phyloP scores from a whole-genome alignment of 2,329 filamentous ascomycete species.

The Fusarium torreyae region DNA sequence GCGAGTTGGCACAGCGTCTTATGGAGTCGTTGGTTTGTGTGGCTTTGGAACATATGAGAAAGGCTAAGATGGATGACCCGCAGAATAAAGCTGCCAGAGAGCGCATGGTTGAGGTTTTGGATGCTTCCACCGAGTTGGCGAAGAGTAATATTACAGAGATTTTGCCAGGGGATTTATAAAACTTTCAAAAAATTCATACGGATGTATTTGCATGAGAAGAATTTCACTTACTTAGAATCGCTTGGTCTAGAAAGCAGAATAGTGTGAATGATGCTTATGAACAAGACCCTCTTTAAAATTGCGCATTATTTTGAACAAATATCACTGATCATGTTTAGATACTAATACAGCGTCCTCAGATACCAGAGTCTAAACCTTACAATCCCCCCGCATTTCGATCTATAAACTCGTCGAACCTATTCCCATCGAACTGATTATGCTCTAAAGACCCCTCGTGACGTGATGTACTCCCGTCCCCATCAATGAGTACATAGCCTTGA shows the following conservation, averaged over 20 bases:
- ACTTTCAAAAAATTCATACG: neutral
- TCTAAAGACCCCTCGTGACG: no score
- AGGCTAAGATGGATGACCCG: constrained; percentile 1
- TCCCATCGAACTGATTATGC: no score
- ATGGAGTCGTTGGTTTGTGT: constrained; percentile 56
- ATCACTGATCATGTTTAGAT: no score
- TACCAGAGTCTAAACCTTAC: no score
- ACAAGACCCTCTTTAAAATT: no score
- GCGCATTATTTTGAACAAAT: no score
- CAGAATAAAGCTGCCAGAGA: neutral
- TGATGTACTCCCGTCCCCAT: no score
- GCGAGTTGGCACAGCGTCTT: constrained; percentile 52
- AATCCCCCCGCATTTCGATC: no score
- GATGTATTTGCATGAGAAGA: no score
- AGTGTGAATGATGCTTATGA: no score
- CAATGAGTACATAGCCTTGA: neutral
- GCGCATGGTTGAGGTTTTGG: constrained; percentile 41
- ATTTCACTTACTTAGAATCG: neutral
- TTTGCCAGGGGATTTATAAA: constrained; percentile 16
- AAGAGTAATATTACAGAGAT: constrained; percentile 48
- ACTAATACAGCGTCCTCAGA: no score
- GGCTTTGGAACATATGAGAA: constrained; percentile 55
- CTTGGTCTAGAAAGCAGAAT: neutral
- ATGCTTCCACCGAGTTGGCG: constrained; percentile 37
- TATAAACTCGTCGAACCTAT: no score